Evolutionary conservation across 176 grass and related monocot species (phyloP).

Genomic region (Stipa capillata): DNA sequence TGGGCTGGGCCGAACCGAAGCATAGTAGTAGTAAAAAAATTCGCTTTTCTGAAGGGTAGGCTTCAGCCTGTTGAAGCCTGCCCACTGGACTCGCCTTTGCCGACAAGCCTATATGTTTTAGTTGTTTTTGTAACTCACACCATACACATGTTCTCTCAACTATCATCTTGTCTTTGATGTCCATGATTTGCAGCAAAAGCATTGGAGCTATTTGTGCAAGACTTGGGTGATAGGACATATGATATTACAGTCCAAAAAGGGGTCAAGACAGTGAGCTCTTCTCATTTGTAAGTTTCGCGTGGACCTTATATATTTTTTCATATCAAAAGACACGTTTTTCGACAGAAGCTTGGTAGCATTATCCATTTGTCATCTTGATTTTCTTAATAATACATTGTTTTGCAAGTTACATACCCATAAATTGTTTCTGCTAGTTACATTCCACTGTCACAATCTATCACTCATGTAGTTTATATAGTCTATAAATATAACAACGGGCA

Average conservation of each 20-base stretch:
- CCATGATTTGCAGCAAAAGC: slow-evolving; percentile 74
- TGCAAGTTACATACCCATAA: background rate
- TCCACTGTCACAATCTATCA: background rate
- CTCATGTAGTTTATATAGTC: background rate
- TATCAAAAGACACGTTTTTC: background rate
- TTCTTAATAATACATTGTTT: background rate
- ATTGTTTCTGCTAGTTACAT: background rate
- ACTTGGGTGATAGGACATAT: slow-evolving; percentile 85
- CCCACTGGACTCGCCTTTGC: too few relatives aligned
- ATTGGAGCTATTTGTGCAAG: slow-evolving; percentile 95
- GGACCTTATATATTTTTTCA: background rate
- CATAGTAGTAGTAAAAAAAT: too few relatives aligned
- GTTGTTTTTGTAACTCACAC: background rate
- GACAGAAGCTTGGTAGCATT: background rate
- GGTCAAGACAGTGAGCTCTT: slow-evolving; percentile 79
- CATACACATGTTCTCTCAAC: background rate
- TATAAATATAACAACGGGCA: background rate
- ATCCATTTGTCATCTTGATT: background rate
- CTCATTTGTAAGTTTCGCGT: slow-evolving; percentile 78
- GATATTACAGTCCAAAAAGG: slow-evolving; percentile 66
- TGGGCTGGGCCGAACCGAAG: too few relatives aligned
- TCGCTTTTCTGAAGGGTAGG: too few relatives aligned
- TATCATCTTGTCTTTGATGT: background rate
- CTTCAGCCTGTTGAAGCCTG: too few relatives aligned
- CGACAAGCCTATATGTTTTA: too few relatives aligned